These are phyloP conservation scores for Bipolaris victoriae DNA, from an alignment of 2,329 filamentous ascomycete genomes.

Conservation along the genomic window DNA sequence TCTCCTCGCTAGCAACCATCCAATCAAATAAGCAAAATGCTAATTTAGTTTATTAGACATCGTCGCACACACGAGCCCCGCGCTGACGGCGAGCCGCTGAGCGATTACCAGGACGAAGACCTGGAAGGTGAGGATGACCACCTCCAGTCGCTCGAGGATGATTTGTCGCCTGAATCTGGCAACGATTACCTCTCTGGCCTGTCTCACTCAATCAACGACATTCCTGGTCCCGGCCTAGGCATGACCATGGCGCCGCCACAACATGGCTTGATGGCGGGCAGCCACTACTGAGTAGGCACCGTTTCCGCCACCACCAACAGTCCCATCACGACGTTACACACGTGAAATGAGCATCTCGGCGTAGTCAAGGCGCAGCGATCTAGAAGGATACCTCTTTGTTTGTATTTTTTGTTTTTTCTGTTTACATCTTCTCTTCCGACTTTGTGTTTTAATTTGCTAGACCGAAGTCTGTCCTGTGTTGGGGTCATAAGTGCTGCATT, in stretches of 20 bases:
- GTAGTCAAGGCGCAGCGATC: constrained; percentile 27
- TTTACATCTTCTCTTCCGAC: constrained; percentile 25
- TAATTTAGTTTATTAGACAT: constrained; percentile 61
- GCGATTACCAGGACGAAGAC: constrained; percentile 76
- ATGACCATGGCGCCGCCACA: constrained; percentile 52
- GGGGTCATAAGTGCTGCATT: constrained; percentile 19
- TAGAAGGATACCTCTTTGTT: constrained; percentile 22
- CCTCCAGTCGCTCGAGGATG: constrained; percentile 78
- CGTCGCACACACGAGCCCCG: constrained; percentile 81
- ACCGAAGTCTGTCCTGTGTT: constrained; percentile 23
- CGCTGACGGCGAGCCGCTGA: constrained; percentile 67
- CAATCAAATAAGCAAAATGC: constrained; percentile 21
- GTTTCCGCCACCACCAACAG: constrained; percentile 14
- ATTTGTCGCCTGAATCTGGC: constrained; percentile 76
- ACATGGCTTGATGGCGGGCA: constrained; percentile 53
- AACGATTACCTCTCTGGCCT: constrained; percentile 59
- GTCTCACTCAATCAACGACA: constrained; percentile 44
- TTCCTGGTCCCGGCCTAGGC: constrained; percentile 41
- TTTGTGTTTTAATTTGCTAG: constrained; percentile 34
- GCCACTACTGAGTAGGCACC: constrained; percentile 48
- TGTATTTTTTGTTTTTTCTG: constrained; percentile 29
- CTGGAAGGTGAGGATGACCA: constrained; percentile 89
- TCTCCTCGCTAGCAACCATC: constrained; percentile 6
- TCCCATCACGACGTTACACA: constrained; percentile 28
- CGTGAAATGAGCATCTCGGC: constrained; percentile 34